These are phyloP conservation scores for Boechera divaricarpa DNA, from an alignment of 345 rosid genomes.

Conservation along the genomic window DNA sequence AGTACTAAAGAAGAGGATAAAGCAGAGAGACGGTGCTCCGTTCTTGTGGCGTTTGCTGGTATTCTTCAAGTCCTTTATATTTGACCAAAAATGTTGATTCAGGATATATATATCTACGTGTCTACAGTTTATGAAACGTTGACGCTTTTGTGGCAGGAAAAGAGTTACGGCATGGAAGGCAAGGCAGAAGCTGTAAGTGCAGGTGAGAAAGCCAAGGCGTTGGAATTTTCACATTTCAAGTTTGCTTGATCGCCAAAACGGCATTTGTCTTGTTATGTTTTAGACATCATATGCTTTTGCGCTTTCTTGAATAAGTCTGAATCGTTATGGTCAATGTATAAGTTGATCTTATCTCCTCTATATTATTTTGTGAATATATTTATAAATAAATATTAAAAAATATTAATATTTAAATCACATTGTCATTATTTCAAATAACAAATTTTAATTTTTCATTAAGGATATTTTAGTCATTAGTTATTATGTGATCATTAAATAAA, in stretches of 20 bases:
- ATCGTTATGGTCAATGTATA: conserved; percentile 26
- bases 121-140: background rate
- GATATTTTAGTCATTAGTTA: no score
- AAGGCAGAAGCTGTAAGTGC: conserved; percentile 45
- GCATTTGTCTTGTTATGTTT: conserved; percentile 7
- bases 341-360: conserved; percentile 1
- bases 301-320: conserved; percentile 10
- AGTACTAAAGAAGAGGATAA: conserved; percentile 54
- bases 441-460: no score
- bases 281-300: background rate
- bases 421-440: no score
- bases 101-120: background rate
- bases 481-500: no score
- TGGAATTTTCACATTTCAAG: conserved; percentile 63
- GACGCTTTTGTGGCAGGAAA: conserved; percentile 56
- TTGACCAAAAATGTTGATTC: background rate
- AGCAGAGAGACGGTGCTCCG: conserved; percentile 67
- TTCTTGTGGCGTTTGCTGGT: conserved; percentile 87
- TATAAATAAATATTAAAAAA: no score
- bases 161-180: conserved; percentile 55
- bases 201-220: conserved; percentile 54
- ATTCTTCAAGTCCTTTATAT: background rate
- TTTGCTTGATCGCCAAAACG: conserved; percentile 1
- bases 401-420: no score
- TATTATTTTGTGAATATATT: no score